These are phyloP conservation scores for Aegilops longissima DNA, from an alignment of 176 grass and related monocot species.

Conservation along the genomic window DNA sequence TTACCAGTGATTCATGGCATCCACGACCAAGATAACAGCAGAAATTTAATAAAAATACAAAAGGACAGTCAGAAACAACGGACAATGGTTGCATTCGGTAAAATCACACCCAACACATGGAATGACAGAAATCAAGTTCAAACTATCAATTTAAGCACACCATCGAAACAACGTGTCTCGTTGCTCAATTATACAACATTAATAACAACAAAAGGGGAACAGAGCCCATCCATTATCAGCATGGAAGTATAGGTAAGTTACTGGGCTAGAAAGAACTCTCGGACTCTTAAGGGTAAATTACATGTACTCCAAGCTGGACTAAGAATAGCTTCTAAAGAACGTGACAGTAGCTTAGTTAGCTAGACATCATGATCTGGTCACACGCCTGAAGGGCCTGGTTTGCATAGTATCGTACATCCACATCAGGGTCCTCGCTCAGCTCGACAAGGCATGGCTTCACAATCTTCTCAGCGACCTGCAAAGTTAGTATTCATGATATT, in stretches of 20 bases:
- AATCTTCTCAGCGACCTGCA: conserved; percentile 67
- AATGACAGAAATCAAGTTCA: not conserved
- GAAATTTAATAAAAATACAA: not conserved
- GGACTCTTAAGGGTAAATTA: conserved; percentile 37
- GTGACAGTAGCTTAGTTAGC: conserved; percentile 39
- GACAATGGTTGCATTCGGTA: not conserved
- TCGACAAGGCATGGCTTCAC: conserved; percentile 86
- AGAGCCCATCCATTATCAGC: conserved; percentile 33
- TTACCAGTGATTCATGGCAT: too few species aligned
- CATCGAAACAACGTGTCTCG: not conserved
- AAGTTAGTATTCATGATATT: conserved; percentile 32
- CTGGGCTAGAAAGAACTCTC: conserved; percentile 24
- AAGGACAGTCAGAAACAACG: not conserved
- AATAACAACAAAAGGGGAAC: conserved; percentile 18
- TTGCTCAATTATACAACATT: conserved; percentile 44
- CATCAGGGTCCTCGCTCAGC: conserved; percentile 96
- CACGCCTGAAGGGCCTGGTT: conserved; percentile 79
- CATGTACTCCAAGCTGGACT: conserved; percentile 45
- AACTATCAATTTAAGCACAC: conserved; percentile 9
- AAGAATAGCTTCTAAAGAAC: conserved; percentile 32
- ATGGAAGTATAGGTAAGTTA: conserved; percentile 21
- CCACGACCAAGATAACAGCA: not conserved
- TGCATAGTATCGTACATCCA: conserved; percentile 86
- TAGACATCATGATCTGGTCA: conserved; percentile 89
- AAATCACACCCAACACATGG: not conserved